These are phyloP conservation scores for Didymella pomorum DNA, from an alignment of 2,329 filamentous ascomycete genomes.

Conservation along the genomic window DNA sequence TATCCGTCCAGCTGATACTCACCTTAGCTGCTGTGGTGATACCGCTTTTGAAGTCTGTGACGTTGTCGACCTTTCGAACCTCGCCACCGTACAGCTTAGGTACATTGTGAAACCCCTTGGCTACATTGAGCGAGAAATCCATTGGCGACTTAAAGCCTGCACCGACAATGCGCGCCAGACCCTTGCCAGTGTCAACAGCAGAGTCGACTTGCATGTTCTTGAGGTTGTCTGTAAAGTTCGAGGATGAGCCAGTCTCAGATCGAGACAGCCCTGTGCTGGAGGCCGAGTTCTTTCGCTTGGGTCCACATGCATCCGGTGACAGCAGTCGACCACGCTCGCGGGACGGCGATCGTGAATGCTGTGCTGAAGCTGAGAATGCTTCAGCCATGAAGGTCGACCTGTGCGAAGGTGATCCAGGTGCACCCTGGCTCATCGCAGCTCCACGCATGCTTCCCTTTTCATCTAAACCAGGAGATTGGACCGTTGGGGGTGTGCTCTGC, in stretches of 20 bases:
- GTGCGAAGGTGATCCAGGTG: slow-evolving; percentile 34
- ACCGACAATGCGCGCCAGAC: slow-evolving; percentile 74
- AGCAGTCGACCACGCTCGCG: slow-evolving; percentile 28
- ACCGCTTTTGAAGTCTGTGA: slow-evolving; percentile 79
- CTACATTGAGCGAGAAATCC: slow-evolving; percentile 82
- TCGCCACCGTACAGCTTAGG: slow-evolving; percentile 86
- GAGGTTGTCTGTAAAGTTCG: slow-evolving; percentile 30
- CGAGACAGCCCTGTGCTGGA: slow-evolving; percentile 27
- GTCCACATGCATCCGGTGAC: slow-evolving; percentile 10
- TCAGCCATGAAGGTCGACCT: slow-evolving; percentile 45
- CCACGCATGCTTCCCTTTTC: slow-evolving; percentile 21
- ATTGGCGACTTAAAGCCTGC: slow-evolving; percentile 82
- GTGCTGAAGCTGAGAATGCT: slow-evolving; percentile 41
- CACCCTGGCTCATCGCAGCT: slow-evolving; percentile 22
- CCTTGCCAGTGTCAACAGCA: slow-evolving; percentile 70
- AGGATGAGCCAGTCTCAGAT: slow-evolving; percentile 29
- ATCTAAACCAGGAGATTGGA: slow-evolving; percentile 18
- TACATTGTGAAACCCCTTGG: slow-evolving; percentile 87
- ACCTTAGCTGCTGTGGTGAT: slow-evolving; percentile 78
- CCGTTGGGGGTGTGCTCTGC: slow-evolving; percentile 29
- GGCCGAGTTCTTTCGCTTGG: slow-evolving; percentile 28
- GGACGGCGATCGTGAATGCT: slow-evolving; percentile 41
- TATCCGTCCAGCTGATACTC: background rate
- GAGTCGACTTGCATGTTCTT: slow-evolving; percentile 56
- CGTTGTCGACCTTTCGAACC: slow-evolving; percentile 78